phyloP scores from a whole-genome alignment of 2,329 filamentous ascomycete genomes.

The Cadophora sp. region DNA sequence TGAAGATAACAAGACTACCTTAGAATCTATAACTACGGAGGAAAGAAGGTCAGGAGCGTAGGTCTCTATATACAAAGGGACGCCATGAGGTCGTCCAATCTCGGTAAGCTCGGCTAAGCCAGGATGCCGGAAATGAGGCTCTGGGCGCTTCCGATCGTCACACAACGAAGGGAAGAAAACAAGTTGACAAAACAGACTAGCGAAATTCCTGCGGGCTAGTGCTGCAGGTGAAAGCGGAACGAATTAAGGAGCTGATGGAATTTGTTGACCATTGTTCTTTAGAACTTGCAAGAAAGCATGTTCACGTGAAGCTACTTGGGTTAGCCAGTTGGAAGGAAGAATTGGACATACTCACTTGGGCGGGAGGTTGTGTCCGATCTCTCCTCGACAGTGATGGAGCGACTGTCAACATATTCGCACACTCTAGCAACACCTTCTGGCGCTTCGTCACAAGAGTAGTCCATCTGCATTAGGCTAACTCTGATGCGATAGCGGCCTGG shows the following conservation, averaged over 20 bases:
- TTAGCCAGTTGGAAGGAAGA: constrained; percentile 26
- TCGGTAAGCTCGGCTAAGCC: no score
- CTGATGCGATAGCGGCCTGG: constrained; percentile 42
- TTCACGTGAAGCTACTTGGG: constrained; percentile 37
- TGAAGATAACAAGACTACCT: no score
- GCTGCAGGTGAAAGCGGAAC: background rate
- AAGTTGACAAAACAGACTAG: background rate
- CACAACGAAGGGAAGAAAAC: constrained; percentile 6
- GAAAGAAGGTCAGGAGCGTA: no score
- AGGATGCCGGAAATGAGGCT: no score
- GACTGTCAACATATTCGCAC: constrained; percentile 40
- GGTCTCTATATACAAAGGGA: no score
- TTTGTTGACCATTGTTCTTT: constrained; percentile 39
- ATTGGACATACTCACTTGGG: constrained; percentile 37
- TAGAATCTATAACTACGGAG: no score
- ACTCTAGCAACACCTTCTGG: constrained; percentile 37
- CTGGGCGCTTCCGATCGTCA: no score
- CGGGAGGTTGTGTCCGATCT: constrained; percentile 30
- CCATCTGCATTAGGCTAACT: constrained; percentile 43
- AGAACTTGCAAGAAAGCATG: constrained; percentile 40
- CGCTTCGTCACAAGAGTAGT: constrained; percentile 36
- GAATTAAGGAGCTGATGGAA: constrained; percentile 32
- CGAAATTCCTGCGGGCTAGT: constrained; percentile 1
- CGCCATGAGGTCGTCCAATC: no score
- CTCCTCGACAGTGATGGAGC: constrained; percentile 39